Evolutionary conservation across 2,329 filamentous ascomycete genomes (phyloP), one percentile per base, ranked within the genome.

Genomic region (Aspergillus novoparasiticus): DNA sequence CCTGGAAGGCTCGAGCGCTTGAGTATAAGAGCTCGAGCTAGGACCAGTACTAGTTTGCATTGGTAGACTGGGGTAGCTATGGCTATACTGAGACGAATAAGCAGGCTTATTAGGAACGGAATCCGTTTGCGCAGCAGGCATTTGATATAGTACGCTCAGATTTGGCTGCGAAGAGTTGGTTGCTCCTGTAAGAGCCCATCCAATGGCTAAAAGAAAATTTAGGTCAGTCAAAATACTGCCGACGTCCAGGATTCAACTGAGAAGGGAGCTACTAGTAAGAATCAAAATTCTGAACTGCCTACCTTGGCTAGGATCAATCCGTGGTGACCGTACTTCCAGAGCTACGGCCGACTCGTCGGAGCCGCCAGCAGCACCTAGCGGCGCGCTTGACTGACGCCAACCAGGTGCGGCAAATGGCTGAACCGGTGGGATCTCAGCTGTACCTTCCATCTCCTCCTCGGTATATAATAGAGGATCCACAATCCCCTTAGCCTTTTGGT

Each of bases 401-500:
- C 82, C 80, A 43, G 83, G 81, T 28, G 81, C 81, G 4, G 80
- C 83, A 59, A 86, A 83, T 0, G 81, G 77, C 12, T 81, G 82
- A 41, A 83, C 80, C 30, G 80, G 84, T 4, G 84, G 80, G 30
- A 83, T 78, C 67, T 90, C 85, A 45, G 82, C 86, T 3, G 87
- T 87, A 72, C 87, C 89, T 73, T 93, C 91, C 77, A 91, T 92
- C 75, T 96, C 93, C 73, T 96, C 92, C 16, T 79, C 79, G 0
- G 85, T 87, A 67, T 88, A 89, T 11, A 89, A 73, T 16, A 88
- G 75, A 2, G 86, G 93, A 71, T 96, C 92, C 77, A 90, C 91
- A 43, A 94, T 92, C 0, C 93, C 93, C 74, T 94, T 93, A 16
- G 92, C 89, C 75, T 95, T 95, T 70, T 96, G 93, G 69, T 96